Percentiles rank a stretch among this genome's conserved stretches.
These are phyloP conservation scores for Clathrus columnatus DNA, from an alignment of 768 basidiomycete species.

Conservation along the genomic window DNA sequence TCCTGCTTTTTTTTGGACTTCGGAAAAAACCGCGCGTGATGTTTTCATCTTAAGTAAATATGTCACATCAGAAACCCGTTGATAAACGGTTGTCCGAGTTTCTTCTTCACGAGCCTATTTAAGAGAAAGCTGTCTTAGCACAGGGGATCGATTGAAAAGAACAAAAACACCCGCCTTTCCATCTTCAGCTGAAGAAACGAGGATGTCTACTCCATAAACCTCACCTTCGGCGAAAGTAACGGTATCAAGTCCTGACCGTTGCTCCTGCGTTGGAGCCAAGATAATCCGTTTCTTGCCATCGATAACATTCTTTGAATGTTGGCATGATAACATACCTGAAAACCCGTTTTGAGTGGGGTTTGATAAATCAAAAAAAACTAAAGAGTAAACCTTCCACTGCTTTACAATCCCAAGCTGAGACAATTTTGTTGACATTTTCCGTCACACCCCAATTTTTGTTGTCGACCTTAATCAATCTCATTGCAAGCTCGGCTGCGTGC, in stretches of 20 bases:
- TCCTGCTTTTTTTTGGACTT: conserved; percentile 96
- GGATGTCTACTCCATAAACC: conserved; percentile 90
- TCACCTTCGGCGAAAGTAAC: conserved; percentile 86
- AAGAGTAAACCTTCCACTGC: conserved; percentile 73
- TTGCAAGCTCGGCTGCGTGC: conserved; percentile 84
- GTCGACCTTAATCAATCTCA: conserved; percentile 85
- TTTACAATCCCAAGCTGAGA: conserved; percentile 72
- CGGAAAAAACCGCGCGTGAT: conserved; percentile 91
- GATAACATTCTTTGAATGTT: conserved; percentile 88
- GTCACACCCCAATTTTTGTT: conserved; percentile 95
- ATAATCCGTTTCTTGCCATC: conserved; percentile 96
- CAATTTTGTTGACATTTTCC: conserved; percentile 68
- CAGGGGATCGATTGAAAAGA: conserved; percentile 1
- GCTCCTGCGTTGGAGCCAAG: conserved; percentile 75
- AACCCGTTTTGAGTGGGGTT: background rate
- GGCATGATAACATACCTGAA: conserved; percentile 88
- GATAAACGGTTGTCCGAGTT: conserved; percentile 87
- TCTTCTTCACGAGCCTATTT: conserved; percentile 80
- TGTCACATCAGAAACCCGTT: conserved; percentile 74
- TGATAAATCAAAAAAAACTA: background rate
- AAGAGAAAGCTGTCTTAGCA: conserved; percentile 1
- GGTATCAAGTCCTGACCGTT: conserved; percentile 80
- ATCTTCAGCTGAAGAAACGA: conserved; percentile 80
- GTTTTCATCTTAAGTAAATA: conserved; percentile 99
- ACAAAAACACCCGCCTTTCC: conserved; percentile 61